A percentile compares a stretch with the other conserved stretches of the same genome.
These are phyloP conservation scores for Ustulina deusta DNA, from an alignment of 2,329 filamentous ascomycete species.

Conservation along the genomic window DNA sequence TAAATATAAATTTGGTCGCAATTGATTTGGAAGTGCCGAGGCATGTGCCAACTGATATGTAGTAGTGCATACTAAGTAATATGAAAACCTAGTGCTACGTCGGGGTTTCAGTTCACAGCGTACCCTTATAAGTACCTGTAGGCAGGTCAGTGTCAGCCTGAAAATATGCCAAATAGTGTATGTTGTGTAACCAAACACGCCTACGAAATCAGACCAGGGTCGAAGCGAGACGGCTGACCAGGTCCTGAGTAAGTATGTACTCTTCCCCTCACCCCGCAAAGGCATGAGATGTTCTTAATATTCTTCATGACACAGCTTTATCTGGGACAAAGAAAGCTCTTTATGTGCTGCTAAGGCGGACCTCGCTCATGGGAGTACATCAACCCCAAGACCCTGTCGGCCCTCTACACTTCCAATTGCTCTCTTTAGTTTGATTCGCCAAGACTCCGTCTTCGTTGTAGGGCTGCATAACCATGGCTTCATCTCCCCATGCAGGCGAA, in stretches of 20 bases:
- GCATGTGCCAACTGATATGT: too few relatives aligned
- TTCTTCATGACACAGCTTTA: background rate
- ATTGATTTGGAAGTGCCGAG: too few relatives aligned
- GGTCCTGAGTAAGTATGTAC: too few relatives aligned
- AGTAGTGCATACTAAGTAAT: background rate
- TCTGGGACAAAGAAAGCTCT: too few relatives aligned
- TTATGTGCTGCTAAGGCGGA: too few relatives aligned
- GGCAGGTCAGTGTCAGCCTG: too few relatives aligned
- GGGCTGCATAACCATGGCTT: background rate
- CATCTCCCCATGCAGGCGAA: slow-evolving; percentile 20
- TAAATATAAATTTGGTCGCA: too few relatives aligned
- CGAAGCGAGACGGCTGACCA: background rate
- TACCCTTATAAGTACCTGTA: too few relatives aligned
- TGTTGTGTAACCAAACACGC: background rate
- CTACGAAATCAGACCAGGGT: background rate
- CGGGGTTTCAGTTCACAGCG: background rate
- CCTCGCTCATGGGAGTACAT: background rate
- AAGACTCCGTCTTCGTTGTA: background rate
- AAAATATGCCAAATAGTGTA: too few relatives aligned
- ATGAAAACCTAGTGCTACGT: background rate
- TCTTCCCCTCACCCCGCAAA: background rate
- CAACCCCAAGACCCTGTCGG: background rate
- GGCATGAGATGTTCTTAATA: background rate
- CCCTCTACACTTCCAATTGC: background rate
- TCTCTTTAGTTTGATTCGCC: background rate